These are phyloP conservation scores for Penicillium brevicompactum DNA, from an alignment of 2,329 filamentous ascomycete genomes.

Conservation along the genomic window DNA sequence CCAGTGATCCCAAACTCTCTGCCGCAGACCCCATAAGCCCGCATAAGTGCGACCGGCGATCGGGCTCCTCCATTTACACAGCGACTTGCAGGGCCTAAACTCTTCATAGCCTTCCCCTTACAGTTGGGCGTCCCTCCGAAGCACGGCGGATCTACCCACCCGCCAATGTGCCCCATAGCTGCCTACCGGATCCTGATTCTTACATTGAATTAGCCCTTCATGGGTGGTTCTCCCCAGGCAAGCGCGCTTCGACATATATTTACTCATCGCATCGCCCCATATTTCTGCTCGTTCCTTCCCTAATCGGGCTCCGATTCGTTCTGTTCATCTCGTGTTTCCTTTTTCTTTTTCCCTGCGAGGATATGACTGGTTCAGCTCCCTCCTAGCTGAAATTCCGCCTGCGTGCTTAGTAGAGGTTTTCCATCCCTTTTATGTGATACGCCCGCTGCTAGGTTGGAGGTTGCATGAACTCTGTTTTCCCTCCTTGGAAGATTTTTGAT, in stretches of 20 bases:
- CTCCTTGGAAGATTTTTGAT: constrained; percentile 3
- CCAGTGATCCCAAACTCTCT: constrained; percentile 12
- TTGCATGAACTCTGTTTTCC: constrained; percentile 18
- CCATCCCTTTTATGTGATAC: constrained; percentile 21
- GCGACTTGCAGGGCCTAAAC: neutral
- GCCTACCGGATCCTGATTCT: constrained; percentile 12
- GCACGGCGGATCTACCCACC: constrained; percentile 22
- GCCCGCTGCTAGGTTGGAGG: constrained; percentile 7
- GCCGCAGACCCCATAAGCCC: constrained; percentile 30
- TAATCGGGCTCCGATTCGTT: constrained; percentile 16
- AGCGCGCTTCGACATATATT: constrained; percentile 21
- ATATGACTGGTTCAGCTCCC: constrained; percentile 32
- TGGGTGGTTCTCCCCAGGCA: constrained; percentile 15
- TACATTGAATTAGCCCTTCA: constrained; percentile 17
- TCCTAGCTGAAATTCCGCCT: constrained; percentile 12
- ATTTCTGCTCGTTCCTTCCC: constrained; percentile 10
- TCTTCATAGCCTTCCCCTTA: constrained; percentile 17
- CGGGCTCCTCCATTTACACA: constrained; percentile 17
- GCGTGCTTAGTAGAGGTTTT: constrained; percentile 16
- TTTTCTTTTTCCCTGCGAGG: constrained; percentile 26
- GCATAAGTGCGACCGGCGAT: constrained; percentile 39
- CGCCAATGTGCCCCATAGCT: constrained; percentile 13
- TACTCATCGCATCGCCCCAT: constrained; percentile 3
- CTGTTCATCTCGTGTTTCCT: constrained; percentile 4
- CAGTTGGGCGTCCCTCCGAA: constrained; percentile 11